Evolutionary conservation across 345 rosid genomes (phyloP), one percentile per base, ranked within the genome.

Genomic region (Aquilaria sinensis): DNA sequence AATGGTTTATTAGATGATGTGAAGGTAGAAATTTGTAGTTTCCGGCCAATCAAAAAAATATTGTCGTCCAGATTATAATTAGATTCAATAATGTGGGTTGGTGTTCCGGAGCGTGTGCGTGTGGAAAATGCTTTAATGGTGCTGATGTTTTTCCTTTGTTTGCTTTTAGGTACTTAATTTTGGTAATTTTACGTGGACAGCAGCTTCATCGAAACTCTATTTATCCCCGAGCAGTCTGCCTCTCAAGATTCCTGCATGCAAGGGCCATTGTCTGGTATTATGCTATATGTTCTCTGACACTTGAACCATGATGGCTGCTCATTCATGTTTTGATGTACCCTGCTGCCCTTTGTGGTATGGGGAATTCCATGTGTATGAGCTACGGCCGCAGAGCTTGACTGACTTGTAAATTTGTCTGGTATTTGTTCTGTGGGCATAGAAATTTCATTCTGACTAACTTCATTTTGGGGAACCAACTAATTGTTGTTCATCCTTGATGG

Each of bases 221-320:
- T 73, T 88, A 78, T 90, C 99, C 31, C 97, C 96, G 37, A 90
- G 88, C 81, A 90, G 85, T 78, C 78, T 94, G 61, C 96, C 99
- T 15, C 69, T 94, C 45, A 94, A 88, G 81, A 94, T 94, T 62
- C 99, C 96, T 74, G 80, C 97, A 43, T 90, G 99, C 96, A 91
- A 72, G 74, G 99, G 99, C 76, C 99, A 90, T 62, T 67, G 89
- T 78, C 77, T 94, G 96, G 99, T 94, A 87, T 23, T 49, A 33
- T 53, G 73, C 23, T 31, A 31, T 62, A 50, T 62, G 56, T 45
- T 48, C 12, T 57, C 47, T 41, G 58, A 53, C 30, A 16, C 43
- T 64, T 45, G 43, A 3, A 31, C 47, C 10, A n/a, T 45, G 13
- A 45, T 56, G 31, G 12, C 15, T 66, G 51, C 30, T 57, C 60